Conservation (phyloP, 1,139 yeast species). For the Suhomyces choctaworum region DNA sequence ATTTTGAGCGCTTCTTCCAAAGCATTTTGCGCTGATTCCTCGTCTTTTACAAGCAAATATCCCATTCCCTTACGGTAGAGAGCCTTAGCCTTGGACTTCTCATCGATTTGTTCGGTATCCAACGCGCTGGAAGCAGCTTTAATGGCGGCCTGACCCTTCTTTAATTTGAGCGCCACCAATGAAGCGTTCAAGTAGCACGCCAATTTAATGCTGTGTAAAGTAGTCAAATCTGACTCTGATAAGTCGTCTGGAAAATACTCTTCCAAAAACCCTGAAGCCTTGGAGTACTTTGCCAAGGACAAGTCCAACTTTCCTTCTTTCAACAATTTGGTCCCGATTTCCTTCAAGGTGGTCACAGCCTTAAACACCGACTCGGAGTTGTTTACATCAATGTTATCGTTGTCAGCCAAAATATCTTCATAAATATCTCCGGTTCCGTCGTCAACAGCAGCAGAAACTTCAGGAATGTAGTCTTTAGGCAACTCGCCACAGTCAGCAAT, state of each 20-base stretch:
- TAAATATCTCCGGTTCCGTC: constrained; percentile 87
- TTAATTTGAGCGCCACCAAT: constrained; percentile 67
- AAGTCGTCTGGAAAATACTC: constrained; percentile 78
- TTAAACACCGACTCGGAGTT: constrained; percentile 63
- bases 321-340: constrained; percentile 73
- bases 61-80: constrained; percentile 85
- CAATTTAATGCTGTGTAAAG: constrained; percentile 54
- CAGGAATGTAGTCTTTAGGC: constrained; percentile 55
- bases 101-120: constrained; percentile 60
- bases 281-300: constrained; percentile 68
- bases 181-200: constrained; percentile 73
- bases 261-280: constrained; percentile 65
- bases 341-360: constrained; percentile 70
- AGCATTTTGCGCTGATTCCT: constrained; percentile 66
- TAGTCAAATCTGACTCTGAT: constrained; percentile 50
- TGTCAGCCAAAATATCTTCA: constrained; percentile 77
- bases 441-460: constrained; percentile 42
- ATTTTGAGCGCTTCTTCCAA: constrained; percentile 64
- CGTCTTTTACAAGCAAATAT: constrained; percentile 60
- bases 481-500: constrained; percentile 81
- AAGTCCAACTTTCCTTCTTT: constrained; percentile 58
- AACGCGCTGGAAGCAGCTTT: constrained; percentile 66
- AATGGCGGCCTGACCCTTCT: constrained; percentile 57
- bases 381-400: constrained; percentile 60
- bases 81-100: constrained; percentile 78